Base-by-base conservation (phyloP, 2,329 filamentous ascomycete species). In the Botrytis fragariae region DNA sequence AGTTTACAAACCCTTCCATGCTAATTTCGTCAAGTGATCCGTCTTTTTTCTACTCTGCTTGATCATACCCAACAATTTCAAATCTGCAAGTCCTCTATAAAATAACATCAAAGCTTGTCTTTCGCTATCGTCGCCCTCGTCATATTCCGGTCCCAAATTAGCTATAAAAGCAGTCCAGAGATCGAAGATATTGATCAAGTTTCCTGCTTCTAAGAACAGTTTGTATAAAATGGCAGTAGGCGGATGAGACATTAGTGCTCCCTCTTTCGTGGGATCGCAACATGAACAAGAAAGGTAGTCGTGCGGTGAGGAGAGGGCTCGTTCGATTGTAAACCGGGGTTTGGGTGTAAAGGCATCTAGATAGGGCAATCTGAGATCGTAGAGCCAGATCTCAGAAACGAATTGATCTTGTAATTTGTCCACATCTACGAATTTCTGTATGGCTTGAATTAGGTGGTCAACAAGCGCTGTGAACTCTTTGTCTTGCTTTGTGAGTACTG, bases 31-130 rank as follows among this genome's bases (percentile, higher is more conserved):
- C 77, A 98, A 85, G 83, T 98, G 95, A 81, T 98, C 96, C 37
- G 91, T 89, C 86, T 97, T 97, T 86, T 95, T 97, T 83, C 92
- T 93, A 80, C 92, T 98, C 75, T 88, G 87, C 84, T 96, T 98
- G 75, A 98, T 87, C 83, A 98, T 92, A 12, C 96, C 96, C 79
- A 99, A 86, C 71, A 91, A 89, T 81, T 91, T 92, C 81, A 99
- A 83, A 82, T 99, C 96, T 0, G 95, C 93, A 75, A 98, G 82
- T 8, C 89, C 93, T 74, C 90, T 88, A 82, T 98, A 98, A 83
- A 98, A 99, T 83, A 93, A 84, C 60, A 94, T 90, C 83, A 94
- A 86, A 12, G 86, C 87, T 64, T 85, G 86, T 76, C 88, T 84
- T 81, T 90, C 88, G 22, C 84, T 83, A 16, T 82, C 83, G 3